Evolutionary conservation across 2,329 filamentous ascomycete species (phyloP).

Genomic region (Gliomastix tumulicola): DNA sequence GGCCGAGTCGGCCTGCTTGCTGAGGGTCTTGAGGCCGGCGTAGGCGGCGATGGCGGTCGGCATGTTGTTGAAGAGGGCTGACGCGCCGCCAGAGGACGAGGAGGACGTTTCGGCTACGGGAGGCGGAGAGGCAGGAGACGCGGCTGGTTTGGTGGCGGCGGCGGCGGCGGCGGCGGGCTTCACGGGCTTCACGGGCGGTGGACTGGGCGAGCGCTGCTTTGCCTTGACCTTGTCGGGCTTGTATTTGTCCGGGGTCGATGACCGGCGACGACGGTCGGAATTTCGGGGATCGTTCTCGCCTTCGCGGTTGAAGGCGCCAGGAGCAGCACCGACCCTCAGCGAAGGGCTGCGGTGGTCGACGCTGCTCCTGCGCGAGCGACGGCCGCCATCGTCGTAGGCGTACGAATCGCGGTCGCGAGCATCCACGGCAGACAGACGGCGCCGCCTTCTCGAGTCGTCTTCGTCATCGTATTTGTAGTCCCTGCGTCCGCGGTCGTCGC

Average conservation of each 20-base stretch:
- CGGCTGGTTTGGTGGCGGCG: neutral
- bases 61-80: constrained; percentile 12
- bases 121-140: neutral
- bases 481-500: neutral
- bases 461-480: neutral
- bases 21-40: constrained; percentile 14
- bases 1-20: constrained; percentile 19
- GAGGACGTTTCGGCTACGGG: too few relatives aligned
- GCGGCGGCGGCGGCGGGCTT: neutral
- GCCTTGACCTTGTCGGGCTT: constrained; percentile 6
- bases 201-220: neutral
- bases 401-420: too few relatives aligned
- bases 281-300: constrained; percentile 1
- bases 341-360: neutral
- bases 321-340: neutral
- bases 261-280: constrained; percentile 1
- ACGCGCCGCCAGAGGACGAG: too few relatives aligned
- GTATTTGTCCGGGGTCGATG: constrained; percentile 9
- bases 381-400: too few relatives aligned
- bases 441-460: too few relatives aligned
- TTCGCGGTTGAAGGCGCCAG: neutral
- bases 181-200: neutral
- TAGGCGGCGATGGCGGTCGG: constrained; percentile 16
- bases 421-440: too few relatives aligned
- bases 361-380: too few relatives aligned